These are phyloP conservation scores for Pleurozium schreberi DNA, from an alignment of 225 moss, liverwort and hornwort species.

Conservation along the genomic window DNA sequence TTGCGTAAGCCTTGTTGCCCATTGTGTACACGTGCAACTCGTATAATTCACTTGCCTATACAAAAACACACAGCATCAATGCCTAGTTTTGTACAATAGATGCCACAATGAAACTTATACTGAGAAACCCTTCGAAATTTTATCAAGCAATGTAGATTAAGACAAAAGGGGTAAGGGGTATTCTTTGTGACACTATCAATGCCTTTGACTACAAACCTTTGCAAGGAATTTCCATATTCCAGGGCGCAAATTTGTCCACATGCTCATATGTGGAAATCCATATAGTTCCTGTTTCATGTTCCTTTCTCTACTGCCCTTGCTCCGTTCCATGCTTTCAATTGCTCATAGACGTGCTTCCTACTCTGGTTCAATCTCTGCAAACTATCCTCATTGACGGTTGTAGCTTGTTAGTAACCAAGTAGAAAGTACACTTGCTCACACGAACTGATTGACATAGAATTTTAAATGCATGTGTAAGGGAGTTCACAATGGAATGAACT, in stretches of 20 bases:
- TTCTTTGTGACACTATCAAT: neutral
- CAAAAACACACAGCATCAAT: neutral
- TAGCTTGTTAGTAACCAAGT: slow-evolving; percentile 1
- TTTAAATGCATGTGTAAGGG: neutral
- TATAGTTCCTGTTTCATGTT: slow-evolving; percentile 69
- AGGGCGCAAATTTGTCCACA: slow-evolving; percentile 99
- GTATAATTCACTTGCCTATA: slow-evolving; percentile 93
- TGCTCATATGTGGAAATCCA: slow-evolving; percentile 97
- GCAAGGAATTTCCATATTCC: slow-evolving; percentile 99
- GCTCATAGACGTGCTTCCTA: slow-evolving; percentile 87
- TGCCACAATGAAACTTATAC: neutral
- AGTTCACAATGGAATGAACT: neutral
- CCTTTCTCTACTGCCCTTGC: slow-evolving; percentile 62
- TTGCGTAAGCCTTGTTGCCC: slow-evolving; percentile 98
- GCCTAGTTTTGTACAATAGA: neutral
- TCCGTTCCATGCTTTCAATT: slow-evolving; percentile 73
- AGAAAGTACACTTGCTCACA: neutral
- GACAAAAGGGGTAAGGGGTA: neutral
- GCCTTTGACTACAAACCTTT: slow-evolving; percentile 45
- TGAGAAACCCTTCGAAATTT: neutral
- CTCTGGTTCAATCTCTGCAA: slow-evolving; percentile 94
- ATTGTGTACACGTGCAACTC: slow-evolving; percentile 98
- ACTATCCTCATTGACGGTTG: slow-evolving; percentile 33
- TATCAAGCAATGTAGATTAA: neutral
- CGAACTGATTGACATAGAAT: neutral